Evolutionary conservation across 2,329 filamentous ascomycete species (phyloP), one percentile per base, ranked within the genome.

Genomic region (Phyllosticta citribraziliensis): DNA sequence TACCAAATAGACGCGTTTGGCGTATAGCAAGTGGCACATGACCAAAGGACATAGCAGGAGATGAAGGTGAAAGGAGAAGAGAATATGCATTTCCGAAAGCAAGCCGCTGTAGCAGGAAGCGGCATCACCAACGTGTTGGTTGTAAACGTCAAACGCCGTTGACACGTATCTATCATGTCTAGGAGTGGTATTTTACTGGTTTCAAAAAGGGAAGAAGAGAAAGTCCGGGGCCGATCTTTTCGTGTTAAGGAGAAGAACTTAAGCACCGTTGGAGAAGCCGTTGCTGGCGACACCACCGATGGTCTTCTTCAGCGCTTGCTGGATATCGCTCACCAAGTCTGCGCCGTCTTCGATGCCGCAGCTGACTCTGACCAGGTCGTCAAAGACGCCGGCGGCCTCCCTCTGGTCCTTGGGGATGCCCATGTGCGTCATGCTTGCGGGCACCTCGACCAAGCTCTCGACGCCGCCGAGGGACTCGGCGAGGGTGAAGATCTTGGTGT

Each of bases 341-440:
- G 87, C 85, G 8, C 85, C 84, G 70, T 99, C 94, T 78, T 99
- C 94, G 60, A 99, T 85, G 69, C 94, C 94, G 73, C 91, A 97
- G 81, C 91, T 96, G 63, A 99, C 81, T 66, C 94, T 84, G 30
- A 99, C 89, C 8, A 99, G 82, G 74, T 99, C 94, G 72, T 99
- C 94, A 70, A 87, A 97, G 33, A 99, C 91, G 64, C 94, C 94
- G 0, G 94, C 91, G 2, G 87, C 88, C 81, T 99, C 94, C 62
- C 94, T 83, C 79, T 96, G 86, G 64, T 91, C 91, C 73, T 83
- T 85, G 56, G 94, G 94, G 66, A 99, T 99, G 63, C 93, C 94
- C 24, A 91, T 89, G 75, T 99, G 94, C 19, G 94, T 99, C 94
- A 99, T 99, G 76, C 86, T 89, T 69, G 89, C 89, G 22, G 94